These are phyloP conservation scores for Trypanosoma caninum DNA, from an alignment of 208 protist species.

Conservation along the genomic window DNA sequence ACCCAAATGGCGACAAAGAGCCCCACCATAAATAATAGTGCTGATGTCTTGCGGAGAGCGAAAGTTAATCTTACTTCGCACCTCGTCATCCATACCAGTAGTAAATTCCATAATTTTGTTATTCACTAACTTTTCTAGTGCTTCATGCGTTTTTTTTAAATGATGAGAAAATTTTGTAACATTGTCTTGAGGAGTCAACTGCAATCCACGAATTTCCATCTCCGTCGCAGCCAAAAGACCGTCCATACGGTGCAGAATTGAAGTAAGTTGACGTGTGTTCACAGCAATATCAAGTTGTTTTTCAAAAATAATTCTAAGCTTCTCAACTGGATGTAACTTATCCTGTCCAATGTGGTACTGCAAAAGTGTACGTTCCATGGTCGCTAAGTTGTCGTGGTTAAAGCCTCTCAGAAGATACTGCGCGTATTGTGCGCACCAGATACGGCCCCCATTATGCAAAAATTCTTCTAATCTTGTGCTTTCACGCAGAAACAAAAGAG, in stretches of 20 bases:
- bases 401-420: constrained; percentile 91
- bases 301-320: constrained; percentile 87
- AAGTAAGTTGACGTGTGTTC: constrained; percentile 71
- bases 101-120: constrained; percentile 88
- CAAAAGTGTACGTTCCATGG: constrained; percentile 83
- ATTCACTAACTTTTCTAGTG: constrained; percentile 80
- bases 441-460: constrained; percentile 69
- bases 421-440: constrained; percentile 92
- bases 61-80: constrained; percentile 84
- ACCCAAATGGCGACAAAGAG: constrained; percentile 74
- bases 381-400: constrained; percentile 73
- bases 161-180: constrained; percentile 62
- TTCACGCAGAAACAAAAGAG: constrained; percentile 74
- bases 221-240: constrained; percentile 87
- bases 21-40: constrained; percentile 88
- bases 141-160: constrained; percentile 60
- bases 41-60: constrained; percentile 87
- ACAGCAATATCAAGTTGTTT: constrained; percentile 85
- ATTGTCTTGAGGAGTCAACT: constrained; percentile 66
- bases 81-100: constrained; percentile 75
- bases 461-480: constrained; percentile 60
- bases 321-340: constrained; percentile 73
- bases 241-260: constrained; percentile 88
- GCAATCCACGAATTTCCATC: constrained; percentile 87
- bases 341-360: constrained; percentile 78